phyloP scores from a whole-genome alignment of 352 stramenopile species.

The Globisporangium irregulare region DNA sequence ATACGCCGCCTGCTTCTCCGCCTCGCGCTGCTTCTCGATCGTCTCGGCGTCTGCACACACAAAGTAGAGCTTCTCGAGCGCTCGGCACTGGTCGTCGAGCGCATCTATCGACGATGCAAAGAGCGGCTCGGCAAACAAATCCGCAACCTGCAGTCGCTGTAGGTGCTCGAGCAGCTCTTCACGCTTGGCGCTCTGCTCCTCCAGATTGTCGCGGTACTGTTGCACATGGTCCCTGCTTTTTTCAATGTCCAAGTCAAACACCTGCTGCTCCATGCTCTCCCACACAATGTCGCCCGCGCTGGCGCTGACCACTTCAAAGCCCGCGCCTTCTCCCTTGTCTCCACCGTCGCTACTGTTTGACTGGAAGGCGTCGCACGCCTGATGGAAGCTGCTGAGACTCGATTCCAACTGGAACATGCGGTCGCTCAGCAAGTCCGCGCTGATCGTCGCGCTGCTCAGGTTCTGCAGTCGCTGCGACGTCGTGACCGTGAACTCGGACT shows the following conservation, averaged over 20 bases:
- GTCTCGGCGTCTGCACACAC: constrained; percentile 56
- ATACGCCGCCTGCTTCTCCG: constrained; percentile 45
- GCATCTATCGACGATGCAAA: constrained; percentile 29
- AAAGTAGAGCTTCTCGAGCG: constrained; percentile 49
- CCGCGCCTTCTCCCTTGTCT: constrained; percentile 15
- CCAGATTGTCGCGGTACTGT: constrained; percentile 72
- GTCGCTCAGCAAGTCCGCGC: constrained; percentile 80
- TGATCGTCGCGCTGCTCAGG: constrained; percentile 79
- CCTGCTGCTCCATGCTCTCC: constrained; percentile 70
- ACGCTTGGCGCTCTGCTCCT: constrained; percentile 58
- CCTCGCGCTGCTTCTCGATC: constrained; percentile 47
- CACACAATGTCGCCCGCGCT: constrained; percentile 58
- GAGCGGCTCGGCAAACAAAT: constrained; percentile 44
- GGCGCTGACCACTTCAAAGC: constrained; percentile 18
- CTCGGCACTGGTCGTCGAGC: constrained; percentile 38
- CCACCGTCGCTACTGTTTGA: constrained; percentile 13
- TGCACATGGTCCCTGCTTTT: constrained; percentile 68
- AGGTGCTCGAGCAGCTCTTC: constrained; percentile 60
- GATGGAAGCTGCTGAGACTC: constrained; percentile 69
- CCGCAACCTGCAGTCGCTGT: constrained; percentile 30
- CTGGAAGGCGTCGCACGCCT: constrained; percentile 51
- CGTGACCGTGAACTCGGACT: constrained; percentile 45
- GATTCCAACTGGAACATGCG: constrained; percentile 88
- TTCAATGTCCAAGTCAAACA: constrained; percentile 79
- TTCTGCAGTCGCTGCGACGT: constrained; percentile 57